phyloP scores from a whole-genome alignment of 176 grass and related monocot species.

The Ananas comosus region DNA sequence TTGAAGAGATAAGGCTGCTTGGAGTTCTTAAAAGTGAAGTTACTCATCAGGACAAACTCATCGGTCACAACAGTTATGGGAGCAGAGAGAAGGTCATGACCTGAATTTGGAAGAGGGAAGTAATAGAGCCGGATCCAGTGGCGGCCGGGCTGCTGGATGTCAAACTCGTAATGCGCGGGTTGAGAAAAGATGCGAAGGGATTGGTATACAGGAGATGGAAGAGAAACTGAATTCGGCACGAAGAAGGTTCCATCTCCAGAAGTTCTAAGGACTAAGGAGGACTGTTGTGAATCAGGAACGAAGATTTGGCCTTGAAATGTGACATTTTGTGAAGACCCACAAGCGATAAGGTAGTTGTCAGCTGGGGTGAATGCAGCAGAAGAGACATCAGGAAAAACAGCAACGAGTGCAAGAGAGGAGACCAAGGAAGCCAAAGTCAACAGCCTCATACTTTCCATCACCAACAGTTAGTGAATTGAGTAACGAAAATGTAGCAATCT shows the following conservation, averaged over 20 bases:
- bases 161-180: conserved; percentile 50
- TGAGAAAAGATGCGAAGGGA: conserved; percentile 48
- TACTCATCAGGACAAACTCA: conserved; percentile 57
- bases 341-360: conserved; percentile 79
- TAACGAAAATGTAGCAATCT: background rate
- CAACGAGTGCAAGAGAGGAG: background rate
- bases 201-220: conserved; percentile 31
- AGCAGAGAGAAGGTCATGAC: conserved; percentile 42
- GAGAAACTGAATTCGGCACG: conserved; percentile 18
- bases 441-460: background rate
- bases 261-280: conserved; percentile 18
- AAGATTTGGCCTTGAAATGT: conserved; percentile 37
- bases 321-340: conserved; percentile 37
- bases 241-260: conserved; percentile 21
- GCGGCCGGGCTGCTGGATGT: conserved; percentile 45
- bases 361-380: conserved; percentile 55
- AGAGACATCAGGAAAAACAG: conserved; percentile 22
- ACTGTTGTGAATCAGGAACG: conserved; percentile 37
- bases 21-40: conserved; percentile 44
- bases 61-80: conserved; percentile 63
- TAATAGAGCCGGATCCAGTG: conserved; percentile 83
- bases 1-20: conserved; percentile 30
- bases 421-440: background rate
- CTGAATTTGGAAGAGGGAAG: conserved; percentile 43
- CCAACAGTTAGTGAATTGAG: background rate